Percentiles rank a stretch among this genome's conserved stretches.
Conservation (phyloP, 73 alveolate species). For the Symbiodinium pilosum region DNA sequence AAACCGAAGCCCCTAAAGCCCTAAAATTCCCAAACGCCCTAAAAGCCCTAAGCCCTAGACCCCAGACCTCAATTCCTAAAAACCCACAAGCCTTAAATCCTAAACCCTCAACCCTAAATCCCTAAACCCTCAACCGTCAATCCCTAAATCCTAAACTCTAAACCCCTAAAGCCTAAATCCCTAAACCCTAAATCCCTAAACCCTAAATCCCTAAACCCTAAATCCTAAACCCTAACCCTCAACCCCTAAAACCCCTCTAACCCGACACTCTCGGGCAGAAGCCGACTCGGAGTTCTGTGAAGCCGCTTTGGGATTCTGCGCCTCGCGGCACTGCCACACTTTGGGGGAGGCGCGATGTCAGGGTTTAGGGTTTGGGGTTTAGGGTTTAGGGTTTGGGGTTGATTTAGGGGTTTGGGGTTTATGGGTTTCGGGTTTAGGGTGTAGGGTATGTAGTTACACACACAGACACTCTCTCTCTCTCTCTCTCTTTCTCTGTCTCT, state of each 20-base stretch:
- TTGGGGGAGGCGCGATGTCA: constrained; percentile 13
- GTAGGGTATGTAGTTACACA: too few species aligned
- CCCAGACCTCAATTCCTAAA: background rate
- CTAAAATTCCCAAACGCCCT: background rate
- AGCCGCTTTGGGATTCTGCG: constrained; percentile 60
- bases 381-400: background rate
- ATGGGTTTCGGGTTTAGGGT: background rate
- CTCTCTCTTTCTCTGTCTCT: too few species aligned
- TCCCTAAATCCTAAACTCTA: background rate
- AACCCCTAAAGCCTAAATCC: background rate
- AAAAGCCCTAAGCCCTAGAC: background rate
- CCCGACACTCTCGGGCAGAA: background rate
- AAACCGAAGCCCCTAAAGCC: background rate
- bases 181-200: background rate
- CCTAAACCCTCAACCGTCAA: background rate
- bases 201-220: background rate
- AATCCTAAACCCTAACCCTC: background rate
- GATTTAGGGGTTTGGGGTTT: background rate
- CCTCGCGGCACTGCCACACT: constrained; percentile 77
- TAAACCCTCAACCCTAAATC: background rate
- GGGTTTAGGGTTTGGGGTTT: background rate
- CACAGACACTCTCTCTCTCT: too few species aligned
- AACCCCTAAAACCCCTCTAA: background rate
- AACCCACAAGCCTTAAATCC: background rate
- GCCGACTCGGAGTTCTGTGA: constrained; percentile 41